Percentiles rank a stretch among this genome's conserved stretches.
Conservation (phyloP, 1,139 yeast species). For the Scheffersomyces quercinus region DNA sequence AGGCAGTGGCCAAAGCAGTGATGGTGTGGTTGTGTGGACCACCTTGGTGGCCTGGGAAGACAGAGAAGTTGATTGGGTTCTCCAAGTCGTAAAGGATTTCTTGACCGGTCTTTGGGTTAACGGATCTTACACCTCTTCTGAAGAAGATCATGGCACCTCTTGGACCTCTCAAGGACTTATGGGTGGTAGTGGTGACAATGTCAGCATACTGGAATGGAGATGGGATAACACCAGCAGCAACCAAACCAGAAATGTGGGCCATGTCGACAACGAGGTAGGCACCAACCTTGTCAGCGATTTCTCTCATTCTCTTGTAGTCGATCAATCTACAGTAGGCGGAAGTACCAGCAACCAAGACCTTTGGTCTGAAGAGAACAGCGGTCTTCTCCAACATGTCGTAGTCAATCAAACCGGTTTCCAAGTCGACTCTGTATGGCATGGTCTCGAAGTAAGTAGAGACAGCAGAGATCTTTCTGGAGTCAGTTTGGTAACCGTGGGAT, state of each 20-base stretch:
- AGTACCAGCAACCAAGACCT: slow-evolving; percentile 95
- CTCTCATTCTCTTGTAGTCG: slow-evolving; percentile 94
- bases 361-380: slow-evolving; percentile 89
- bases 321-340: slow-evolving; percentile 95
- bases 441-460: slow-evolving; percentile 97
- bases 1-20: slow-evolving; percentile 94
- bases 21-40: slow-evolving; percentile 99
- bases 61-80: slow-evolving; percentile 93
- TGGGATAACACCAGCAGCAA: slow-evolving; percentile 95
- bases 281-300: slow-evolving; percentile 94
- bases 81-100: slow-evolving; percentile 89
- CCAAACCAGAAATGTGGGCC: slow-evolving; percentile 97
- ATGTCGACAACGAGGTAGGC: slow-evolving; percentile 95
- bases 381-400: slow-evolving; percentile 92
- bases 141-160: slow-evolving; percentile 99
- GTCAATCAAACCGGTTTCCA: slow-evolving; percentile 90
- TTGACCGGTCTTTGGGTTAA: slow-evolving; percentile 89
- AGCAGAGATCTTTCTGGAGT: slow-evolving; percentile 90
- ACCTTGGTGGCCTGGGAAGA: slow-evolving; percentile 99
- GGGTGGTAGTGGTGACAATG: slow-evolving; percentile 97
- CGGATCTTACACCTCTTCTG: slow-evolving; percentile 92
- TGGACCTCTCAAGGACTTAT: slow-evolving; percentile 97
- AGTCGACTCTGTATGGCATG: slow-evolving; percentile 95
- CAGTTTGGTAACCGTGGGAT: slow-evolving; percentile 98
- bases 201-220: slow-evolving; percentile 96